Conservation (phyloP, 352 stramenopile species). For the Globisporangium radiosum region DNA sequence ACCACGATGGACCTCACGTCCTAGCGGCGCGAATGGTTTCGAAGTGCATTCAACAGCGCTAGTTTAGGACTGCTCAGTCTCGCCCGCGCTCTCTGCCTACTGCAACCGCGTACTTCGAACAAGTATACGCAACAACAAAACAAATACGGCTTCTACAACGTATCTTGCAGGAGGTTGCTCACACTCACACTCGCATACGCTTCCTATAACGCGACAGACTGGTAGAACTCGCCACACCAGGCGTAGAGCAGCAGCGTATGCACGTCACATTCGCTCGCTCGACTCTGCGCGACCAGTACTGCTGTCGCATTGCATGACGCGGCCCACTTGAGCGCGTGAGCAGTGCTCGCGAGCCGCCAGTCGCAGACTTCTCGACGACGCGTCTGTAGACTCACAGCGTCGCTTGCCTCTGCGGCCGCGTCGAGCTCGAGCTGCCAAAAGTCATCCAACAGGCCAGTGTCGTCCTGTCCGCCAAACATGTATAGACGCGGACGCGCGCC, state of each 20-base stretch:
- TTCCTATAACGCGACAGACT: conserved; percentile 36
- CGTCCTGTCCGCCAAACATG: conserved; percentile 66
- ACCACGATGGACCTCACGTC: too few relatives aligned
- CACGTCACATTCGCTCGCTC: conserved; percentile 30
- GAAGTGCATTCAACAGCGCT: too few relatives aligned
- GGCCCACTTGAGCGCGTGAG: conserved; percentile 26
- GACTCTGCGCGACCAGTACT: conserved; percentile 8
- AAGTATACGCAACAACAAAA: too few relatives aligned
- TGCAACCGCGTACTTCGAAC: too few relatives aligned
- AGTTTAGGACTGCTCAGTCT: too few relatives aligned
- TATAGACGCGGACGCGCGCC: conserved; percentile 19
- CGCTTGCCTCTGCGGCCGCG: conserved; percentile 24
- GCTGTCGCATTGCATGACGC: conserved; percentile 34
- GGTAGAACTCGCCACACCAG: conserved; percentile 49
- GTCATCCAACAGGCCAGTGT: conserved; percentile 49
- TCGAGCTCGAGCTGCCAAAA: conserved; percentile 49
- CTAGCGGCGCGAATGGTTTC: too few relatives aligned
- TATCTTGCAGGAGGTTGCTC: too few relatives aligned
- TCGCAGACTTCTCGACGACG: conserved; percentile 27
- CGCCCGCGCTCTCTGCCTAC: too few relatives aligned
- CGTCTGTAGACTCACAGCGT: conserved; percentile 12
- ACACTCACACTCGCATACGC: too few relatives aligned
- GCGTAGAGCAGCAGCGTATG: conserved; percentile 41
- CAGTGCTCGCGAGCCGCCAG: conserved; percentile 38
- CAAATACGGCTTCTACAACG: too few relatives aligned